These are phyloP conservation scores for Nitzschia sp. DNA, from an alignment of 108 stramenopile species.

Conservation along the genomic window DNA sequence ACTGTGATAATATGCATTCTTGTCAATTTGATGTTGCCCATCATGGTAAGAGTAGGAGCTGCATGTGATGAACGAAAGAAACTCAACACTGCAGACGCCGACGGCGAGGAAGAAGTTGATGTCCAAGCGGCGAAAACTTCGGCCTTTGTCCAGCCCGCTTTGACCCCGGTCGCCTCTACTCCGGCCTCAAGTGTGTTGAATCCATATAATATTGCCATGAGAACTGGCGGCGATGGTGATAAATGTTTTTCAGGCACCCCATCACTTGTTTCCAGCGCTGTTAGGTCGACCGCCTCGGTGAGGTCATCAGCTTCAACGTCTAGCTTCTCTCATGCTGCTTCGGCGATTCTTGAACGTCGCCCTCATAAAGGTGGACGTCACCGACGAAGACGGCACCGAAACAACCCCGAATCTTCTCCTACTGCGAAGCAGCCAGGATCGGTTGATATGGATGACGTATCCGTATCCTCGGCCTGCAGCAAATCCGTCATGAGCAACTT, in stretches of 20 bases:
- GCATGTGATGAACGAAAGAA: background rate
- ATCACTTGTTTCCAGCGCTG: background rate
- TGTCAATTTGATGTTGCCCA: slow-evolving; percentile 16
- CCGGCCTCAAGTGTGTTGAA: background rate
- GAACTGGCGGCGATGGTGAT: background rate
- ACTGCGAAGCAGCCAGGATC: background rate
- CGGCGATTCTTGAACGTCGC: background rate
- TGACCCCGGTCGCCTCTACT: background rate
- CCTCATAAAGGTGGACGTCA: background rate
- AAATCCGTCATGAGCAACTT: slow-evolving; percentile 9
- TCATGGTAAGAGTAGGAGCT: slow-evolving; percentile 5
- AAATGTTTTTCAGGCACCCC: too few relatives aligned
- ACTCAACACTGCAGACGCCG: background rate
- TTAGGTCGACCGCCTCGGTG: background rate
- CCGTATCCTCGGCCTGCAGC: background rate
- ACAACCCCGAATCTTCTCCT: background rate
- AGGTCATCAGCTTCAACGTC: background rate
- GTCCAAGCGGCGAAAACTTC: background rate
- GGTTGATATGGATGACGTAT: background rate
- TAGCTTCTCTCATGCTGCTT: background rate
- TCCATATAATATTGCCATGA: background rate
- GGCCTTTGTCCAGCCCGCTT: background rate
- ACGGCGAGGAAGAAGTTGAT: background rate
- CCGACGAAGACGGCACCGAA: background rate
- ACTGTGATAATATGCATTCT: slow-evolving; percentile 26